phyloP scores from a whole-genome alignment of 352 stramenopile genomes.

The Saprolegnia diclina region DNA sequence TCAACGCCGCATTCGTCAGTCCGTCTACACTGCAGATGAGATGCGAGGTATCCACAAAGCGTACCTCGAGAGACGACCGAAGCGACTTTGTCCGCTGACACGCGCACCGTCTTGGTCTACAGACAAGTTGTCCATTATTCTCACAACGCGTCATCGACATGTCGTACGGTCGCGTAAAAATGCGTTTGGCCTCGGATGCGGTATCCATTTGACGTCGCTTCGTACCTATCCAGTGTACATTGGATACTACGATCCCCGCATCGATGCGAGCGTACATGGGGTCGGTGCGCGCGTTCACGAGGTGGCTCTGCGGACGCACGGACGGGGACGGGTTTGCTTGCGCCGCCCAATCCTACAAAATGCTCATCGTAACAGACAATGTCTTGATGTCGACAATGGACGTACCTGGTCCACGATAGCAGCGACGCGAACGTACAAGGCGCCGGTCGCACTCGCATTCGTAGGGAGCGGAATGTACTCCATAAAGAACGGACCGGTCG shows the following conservation, averaged over 20 bases:
- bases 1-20: too few species aligned
- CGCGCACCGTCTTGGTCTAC: neutral
- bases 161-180: conserved; percentile 59
- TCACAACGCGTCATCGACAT: neutral
- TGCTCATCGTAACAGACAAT: conserved; percentile 1
- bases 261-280: conserved; percentile 33
- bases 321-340: conserved; percentile 56
- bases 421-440: conserved; percentile 52
- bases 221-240: neutral
- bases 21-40: too few species aligned
- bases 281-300: conserved; percentile 80
- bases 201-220: conserved; percentile 54
- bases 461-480: neutral
- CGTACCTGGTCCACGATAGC: conserved; percentile 67
- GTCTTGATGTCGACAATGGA: neutral
- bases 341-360: conserved; percentile 48
- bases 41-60: too few species aligned
- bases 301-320: conserved; percentile 68
- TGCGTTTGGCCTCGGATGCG: conserved; percentile 47
- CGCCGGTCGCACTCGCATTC: neutral
- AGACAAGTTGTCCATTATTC: neutral
- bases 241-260: neutral
- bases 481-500: conserved; percentile 6
- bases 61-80: neutral
- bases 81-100: neutral